Evolutionary conservation across 345 rosid genomes (phyloP), one percentile per base, ranked within the genome.

Genomic region (Moricandia arvensis): DNA sequence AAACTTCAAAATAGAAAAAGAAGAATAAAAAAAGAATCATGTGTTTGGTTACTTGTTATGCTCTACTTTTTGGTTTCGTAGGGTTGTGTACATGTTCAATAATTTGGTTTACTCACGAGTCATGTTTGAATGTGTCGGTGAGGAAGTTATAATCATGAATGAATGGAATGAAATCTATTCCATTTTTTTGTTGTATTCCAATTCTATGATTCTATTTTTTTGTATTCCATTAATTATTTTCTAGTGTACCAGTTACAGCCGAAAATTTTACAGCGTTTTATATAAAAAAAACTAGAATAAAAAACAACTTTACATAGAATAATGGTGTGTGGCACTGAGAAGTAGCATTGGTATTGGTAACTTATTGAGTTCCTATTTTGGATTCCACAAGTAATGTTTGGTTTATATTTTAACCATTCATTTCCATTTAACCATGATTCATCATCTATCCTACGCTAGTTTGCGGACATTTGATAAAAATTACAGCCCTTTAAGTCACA

Each of bases 321-420:
- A 29, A 29, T 29, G 31, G 31, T 29, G 24, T 21, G 24, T 21
- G 24, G 24, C 24, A 21, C 9, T 38, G 63, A 60, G 55, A 21
- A 6, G 75, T 69, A 29, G 71, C 33, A 65, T 45, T 71, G 66
- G 73, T 77, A 71, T 45, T 58, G 67, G 80, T 45, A 57, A 0
- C n/a, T n/a, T n/a, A 11, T 68, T 1, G 21, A 34, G 29, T 54
- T 12, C 18, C n/a, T n/a, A n/a, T n/a, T n/a, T n/a, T n/a, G n/a
- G 18, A 12, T 8, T 49, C 24, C 24, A 0, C 51, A 43, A 43
- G 51, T 13, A 43, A 5, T 8, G 51, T 18, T 17, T n/a, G 55
- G 26, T 66, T 47, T 27, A 15, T 8, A 29, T n/a, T 45, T n/a
- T n/a, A 5, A 15, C 41, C 26, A 15, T 27, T n/a, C 7, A 31